Base-by-base conservation (phyloP, 352 stramenopile species). In the Blastocystis sp. region DNA sequence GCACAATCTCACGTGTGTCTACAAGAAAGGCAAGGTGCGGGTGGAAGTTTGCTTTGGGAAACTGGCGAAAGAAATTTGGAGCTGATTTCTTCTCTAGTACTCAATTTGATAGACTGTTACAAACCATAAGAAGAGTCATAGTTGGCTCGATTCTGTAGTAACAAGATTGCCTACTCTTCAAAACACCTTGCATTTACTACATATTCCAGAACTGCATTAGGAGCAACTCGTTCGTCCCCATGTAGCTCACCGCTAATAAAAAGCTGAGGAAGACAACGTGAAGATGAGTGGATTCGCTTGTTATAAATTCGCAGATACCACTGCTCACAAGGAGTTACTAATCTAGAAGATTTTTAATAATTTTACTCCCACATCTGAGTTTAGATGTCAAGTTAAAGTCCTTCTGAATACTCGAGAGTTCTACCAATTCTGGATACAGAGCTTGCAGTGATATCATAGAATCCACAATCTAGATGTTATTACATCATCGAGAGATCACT, bases 241-340 rank as follows among this genome's bases (percentile, higher is more conserved):
- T 89, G 78, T 26, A 89, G 18, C 43, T 89, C 78, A 41, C 78
- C 78, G 41, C 78, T 89, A n/a, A 89, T n/a, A 78, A 78, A 89
- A 3, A 89, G 34, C 37, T 89, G 47, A n/a, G 66, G 78, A 9
- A 89, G n/a, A 18, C 43, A 37, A 9, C 11, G 54, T 16, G 3
- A 26, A 18, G 59, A 47, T 18, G 20, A 50, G 47, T 85, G 45
- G 34, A 85, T 54, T 26, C 73, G 73, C 39, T 62, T 59, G 39
- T 85, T 85, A n/a, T 45, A 54, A 24, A 85, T 37, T 20, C 73
- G 73, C 53, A 85, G 24, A 50, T 68, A 69, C 73, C 73, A 85
- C 16, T 85, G 73, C 18, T 85, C 43, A 68, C 73, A 85, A 41
- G 73, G 54, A 24, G 4, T 43, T 24, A n/a, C 73, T 85, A 66